Base-by-base conservation (phyloP, 2,329 filamentous ascomycete species). In the Neopestalotiopsis sp. region DNA sequence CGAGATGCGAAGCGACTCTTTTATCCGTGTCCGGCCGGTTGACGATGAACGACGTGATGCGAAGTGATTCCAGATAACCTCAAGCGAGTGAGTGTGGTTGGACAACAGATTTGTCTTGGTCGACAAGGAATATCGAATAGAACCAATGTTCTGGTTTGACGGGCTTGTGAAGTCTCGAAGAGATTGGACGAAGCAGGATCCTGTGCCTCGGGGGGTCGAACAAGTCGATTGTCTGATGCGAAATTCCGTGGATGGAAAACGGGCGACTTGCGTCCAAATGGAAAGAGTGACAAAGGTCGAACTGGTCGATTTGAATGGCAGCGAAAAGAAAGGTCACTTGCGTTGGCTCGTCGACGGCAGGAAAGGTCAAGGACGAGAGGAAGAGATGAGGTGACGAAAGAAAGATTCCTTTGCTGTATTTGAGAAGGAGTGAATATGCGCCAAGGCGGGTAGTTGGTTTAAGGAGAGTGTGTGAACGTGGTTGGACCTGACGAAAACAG, bases 31-130 rank as follows among this genome's bases (percentile, higher is more conserved):
- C 32, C 30, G 40, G 20, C 24, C 17, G 20, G 60, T 12, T 63
- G 60, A 45, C 20, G 20, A 28, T 34, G 62, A 60, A 60, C 10
- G 40, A 45, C 24, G 34, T 4, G 38, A 17, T 30, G 30, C 14
- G 10, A 38, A 38, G 60, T 38, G 30, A 14, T 57, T 58, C 45
- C 64, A 66, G 49, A 52, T 58, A 20, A 34, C 45, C 64, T 65
- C 42, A 42, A 12, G 24, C 28, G 60, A 69, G 56, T 32, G 65
- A 69, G 68, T 69, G 68, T 69, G 68, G 68, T 56, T 67, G 68
- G 66, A 69, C 68, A 69, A 66, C 66, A 62, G 61, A 49, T 38
- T 65, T 42, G 65, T 49, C 60, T 67, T 68, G 68, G 67, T 68
- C 56, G 68, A 65, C 65, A 45, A 67, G 40, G 38, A 65, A 17